Percentiles rank a stretch among this genome's conserved stretches.
These are phyloP conservation scores for Hortiboletus flavorubellus DNA, from an alignment of 768 basidiomycete species.

Conservation along the genomic window DNA sequence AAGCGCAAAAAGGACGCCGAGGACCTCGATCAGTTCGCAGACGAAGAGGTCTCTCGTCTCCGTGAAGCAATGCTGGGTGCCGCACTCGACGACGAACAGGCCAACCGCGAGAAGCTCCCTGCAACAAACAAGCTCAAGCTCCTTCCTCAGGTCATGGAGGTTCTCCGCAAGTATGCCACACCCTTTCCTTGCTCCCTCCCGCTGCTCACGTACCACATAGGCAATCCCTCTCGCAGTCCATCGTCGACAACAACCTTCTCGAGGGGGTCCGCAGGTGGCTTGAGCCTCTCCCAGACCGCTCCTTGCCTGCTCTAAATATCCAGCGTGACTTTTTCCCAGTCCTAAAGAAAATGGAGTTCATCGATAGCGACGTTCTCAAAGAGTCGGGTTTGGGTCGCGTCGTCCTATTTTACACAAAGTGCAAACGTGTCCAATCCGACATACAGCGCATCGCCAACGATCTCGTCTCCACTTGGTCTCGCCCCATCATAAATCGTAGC, in stretches of 20 bases:
- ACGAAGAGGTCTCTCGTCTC: constrained; percentile 88
- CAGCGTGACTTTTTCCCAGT: constrained; percentile 87
- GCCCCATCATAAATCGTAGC: constrained; percentile 88
- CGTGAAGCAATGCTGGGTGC: constrained; percentile 85
- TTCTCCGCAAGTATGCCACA: constrained; percentile 77
- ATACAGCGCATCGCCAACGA: constrained; percentile 79
- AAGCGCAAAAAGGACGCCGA: constrained; percentile 77
- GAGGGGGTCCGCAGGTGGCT: constrained; percentile 89
- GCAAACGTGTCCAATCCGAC: constrained; percentile 81
- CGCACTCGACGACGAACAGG: constrained; percentile 76
- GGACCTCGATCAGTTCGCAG: constrained; percentile 83
- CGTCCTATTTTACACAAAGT: constrained; percentile 94
- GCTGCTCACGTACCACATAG: constrained; percentile 38
- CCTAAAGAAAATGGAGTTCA: constrained; percentile 85
- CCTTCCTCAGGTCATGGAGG: constrained; percentile 88
- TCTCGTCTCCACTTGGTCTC: constrained; percentile 82
- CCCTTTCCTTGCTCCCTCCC: no score
- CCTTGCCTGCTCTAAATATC: constrained; percentile 93
- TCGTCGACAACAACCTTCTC: constrained; percentile 92
- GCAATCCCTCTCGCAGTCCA: constrained; percentile 82
- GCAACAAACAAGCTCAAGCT: constrained; percentile 82
- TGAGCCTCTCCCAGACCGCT: constrained; percentile 89
- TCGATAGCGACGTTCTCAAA: constrained; percentile 87
- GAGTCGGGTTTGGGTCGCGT: constrained; percentile 88
- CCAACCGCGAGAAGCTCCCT: constrained; percentile 76